Percentiles rank a stretch among this genome's conserved stretches.
These are phyloP conservation scores for Rhodofomes roseus DNA, from an alignment of 1,284 basidiomycete species.

Conservation along the genomic window DNA sequence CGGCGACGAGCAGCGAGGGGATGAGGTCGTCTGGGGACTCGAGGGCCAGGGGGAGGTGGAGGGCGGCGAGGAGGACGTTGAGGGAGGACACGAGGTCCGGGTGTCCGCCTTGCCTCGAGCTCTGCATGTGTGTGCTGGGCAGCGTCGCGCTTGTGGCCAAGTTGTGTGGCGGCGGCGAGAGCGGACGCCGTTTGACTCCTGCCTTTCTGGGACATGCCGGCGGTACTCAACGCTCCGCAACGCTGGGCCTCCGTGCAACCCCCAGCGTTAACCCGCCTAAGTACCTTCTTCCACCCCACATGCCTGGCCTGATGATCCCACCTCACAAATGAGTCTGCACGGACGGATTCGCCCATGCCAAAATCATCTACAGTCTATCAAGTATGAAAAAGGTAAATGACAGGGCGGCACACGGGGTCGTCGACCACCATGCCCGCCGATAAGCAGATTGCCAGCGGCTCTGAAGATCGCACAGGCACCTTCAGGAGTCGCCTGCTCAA, in stretches of 20 bases:
- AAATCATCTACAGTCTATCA: too few species aligned
- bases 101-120: neutral
- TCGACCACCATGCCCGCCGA: neutral
- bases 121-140: neutral
- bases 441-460: neutral
- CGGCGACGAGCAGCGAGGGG: constrained; percentile 61
- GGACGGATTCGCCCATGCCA: too few species aligned
- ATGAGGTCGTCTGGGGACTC: constrained; percentile 66
- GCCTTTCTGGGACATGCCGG: neutral
- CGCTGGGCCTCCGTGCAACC: neutral
- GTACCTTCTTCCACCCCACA: too few species aligned
- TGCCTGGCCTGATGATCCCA: too few species aligned
- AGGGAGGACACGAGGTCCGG: constrained; percentile 26
- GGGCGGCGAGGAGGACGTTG: constrained; percentile 45
- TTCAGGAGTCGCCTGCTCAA: neutral
- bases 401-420: neutral
- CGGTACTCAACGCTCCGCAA: neutral
- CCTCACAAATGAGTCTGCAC: too few species aligned
- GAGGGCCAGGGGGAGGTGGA: constrained; percentile 51
- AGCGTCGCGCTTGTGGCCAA: neutral
- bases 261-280: too few species aligned
- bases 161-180: neutral
- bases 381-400: neutral
- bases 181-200: neutral
- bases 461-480: neutral